Conservation (phyloP, 2,329 filamentous ascomycete species). For the Epichloe festucae region DNA sequence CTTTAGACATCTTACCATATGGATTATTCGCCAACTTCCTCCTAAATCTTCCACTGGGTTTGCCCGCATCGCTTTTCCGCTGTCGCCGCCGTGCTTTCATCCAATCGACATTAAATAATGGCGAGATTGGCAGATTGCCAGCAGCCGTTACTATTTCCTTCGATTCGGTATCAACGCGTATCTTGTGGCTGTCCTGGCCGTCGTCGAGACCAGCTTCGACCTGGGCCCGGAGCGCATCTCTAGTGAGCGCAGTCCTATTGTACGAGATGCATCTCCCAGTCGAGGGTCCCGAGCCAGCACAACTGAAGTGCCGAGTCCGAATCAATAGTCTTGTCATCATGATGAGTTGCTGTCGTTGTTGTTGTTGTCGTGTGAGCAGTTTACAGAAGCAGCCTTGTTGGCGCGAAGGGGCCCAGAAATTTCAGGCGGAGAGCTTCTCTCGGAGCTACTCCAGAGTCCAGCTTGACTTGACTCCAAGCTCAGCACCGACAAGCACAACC, state of each 20-base stretch:
- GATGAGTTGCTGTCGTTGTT: background rate
- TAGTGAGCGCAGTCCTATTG: conserved; percentile 16
- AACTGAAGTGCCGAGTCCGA: conserved; percentile 10
- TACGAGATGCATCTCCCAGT: conserved; percentile 21
- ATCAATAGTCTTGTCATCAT: conserved; percentile 1
- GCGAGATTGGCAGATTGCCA: conserved; percentile 39
- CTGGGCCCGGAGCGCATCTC: conserved; percentile 17
- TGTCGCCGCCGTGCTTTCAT: conserved; percentile 30
- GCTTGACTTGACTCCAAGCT: background rate
- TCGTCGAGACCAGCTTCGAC: conserved; percentile 20
- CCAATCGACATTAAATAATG: conserved; percentile 39
- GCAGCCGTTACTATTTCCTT: conserved; percentile 33
- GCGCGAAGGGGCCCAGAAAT: background rate
- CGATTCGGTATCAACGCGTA: conserved; percentile 23
- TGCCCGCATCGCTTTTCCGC: conserved; percentile 23
- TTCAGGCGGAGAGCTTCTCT: conserved; percentile 1
- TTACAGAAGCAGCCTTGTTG: background rate
- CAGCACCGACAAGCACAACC: background rate
- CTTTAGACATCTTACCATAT: conserved; percentile 37
- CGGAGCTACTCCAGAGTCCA: background rate
- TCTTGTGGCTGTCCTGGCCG: conserved; percentile 15
- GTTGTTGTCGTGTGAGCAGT: background rate
- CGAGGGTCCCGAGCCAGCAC: conserved; percentile 1
- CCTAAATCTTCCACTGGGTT: conserved; percentile 34
- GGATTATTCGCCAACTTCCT: conserved; percentile 47